Evolutionary conservation across 129 eudicot species (phyloP).

Genomic region (Centaurea solstitialis): DNA sequence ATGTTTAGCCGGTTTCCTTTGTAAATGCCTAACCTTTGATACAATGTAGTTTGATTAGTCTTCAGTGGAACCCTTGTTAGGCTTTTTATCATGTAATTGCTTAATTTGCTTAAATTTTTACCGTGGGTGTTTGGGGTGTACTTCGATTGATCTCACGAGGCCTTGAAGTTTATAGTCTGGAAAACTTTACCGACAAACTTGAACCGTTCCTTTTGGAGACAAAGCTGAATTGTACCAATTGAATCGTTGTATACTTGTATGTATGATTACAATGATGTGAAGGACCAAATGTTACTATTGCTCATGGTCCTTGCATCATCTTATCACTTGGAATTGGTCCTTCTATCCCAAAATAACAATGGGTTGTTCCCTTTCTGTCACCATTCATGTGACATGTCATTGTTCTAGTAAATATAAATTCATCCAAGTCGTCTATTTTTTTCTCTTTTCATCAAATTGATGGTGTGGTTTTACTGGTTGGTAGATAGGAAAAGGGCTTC

Average conservation of each 20-base stretch:
- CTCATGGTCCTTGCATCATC: background rate
- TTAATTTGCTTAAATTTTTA: background rate
- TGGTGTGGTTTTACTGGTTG: too few species aligned
- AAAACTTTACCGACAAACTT: background rate
- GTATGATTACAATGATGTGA: background rate
- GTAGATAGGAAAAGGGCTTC: too few species aligned
- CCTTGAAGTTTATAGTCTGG: background rate
- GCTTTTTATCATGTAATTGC: conserved; percentile 12
- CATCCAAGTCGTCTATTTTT: too few species aligned
- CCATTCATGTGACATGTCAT: too few species aligned
- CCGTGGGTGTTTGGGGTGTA: background rate
- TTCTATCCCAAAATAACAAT: too few species aligned
- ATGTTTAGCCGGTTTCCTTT: conserved; percentile 27
- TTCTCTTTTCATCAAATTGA: too few species aligned
- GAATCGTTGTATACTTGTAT: too few species aligned
- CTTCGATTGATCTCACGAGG: background rate
- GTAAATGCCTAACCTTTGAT: conserved; percentile 47
- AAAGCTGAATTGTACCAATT: background rate
- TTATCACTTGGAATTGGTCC: too few species aligned
- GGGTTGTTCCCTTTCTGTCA: too few species aligned
- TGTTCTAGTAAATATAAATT: too few species aligned
- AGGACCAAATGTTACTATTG: background rate
- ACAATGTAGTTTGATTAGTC: conserved; percentile 29
- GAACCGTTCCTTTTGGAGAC: background rate
- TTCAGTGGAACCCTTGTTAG: conserved; percentile 19